Conservation (phyloP, 305 asterid genomes). For the Ruellia speciosa region DNA sequence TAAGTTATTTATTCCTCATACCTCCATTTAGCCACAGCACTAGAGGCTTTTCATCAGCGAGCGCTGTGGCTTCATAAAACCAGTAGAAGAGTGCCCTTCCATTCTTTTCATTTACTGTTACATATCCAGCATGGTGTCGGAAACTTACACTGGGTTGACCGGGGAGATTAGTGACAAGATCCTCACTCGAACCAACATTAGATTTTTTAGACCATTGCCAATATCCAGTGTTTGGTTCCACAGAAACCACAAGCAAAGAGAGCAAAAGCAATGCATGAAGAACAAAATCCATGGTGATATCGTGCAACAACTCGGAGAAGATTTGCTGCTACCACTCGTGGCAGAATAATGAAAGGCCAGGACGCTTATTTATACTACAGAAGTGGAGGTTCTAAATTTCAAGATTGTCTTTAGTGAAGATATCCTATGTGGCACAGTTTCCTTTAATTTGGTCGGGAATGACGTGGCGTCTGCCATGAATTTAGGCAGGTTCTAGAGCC, state of each 20-base stretch:
- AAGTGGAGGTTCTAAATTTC: conserved; percentile 20
- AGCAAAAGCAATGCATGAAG: conserved; percentile 27
- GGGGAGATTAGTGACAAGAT: conserved; percentile 61
- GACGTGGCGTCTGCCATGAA: conserved; percentile 22
- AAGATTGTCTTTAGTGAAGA: conserved; percentile 27
- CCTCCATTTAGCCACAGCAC: conserved; percentile 98
- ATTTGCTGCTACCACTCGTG: conserved; percentile 15
- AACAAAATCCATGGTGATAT: conserved; percentile 37
- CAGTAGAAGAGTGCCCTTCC: conserved; percentile 89
- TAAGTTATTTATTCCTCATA: conserved; percentile 20
- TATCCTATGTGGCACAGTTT: conserved; percentile 32
- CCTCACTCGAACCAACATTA: conserved; percentile 24
- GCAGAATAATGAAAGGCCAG: conserved; percentile 26
- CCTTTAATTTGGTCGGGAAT: conserved; percentile 23
- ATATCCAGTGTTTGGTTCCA: conserved; percentile 38
- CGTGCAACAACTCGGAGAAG: conserved; percentile 22
- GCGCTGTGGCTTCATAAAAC: conserved; percentile 69
- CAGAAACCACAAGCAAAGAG: conserved; percentile 27
- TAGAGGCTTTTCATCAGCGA: conserved; percentile 60
- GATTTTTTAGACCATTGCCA: conserved; percentile 32
- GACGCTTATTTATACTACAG: conserved; percentile 46
- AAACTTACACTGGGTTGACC: conserved; percentile 68
- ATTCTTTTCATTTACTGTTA: conserved; percentile 54
- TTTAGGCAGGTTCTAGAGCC: conserved; percentile 21
- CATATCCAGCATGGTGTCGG: conserved; percentile 72